A percentile compares a stretch with the other conserved stretches of the same genome.
These are phyloP conservation scores for Rosa multiflora DNA, from an alignment of 306 rosid species.

Conservation along the genomic window DNA sequence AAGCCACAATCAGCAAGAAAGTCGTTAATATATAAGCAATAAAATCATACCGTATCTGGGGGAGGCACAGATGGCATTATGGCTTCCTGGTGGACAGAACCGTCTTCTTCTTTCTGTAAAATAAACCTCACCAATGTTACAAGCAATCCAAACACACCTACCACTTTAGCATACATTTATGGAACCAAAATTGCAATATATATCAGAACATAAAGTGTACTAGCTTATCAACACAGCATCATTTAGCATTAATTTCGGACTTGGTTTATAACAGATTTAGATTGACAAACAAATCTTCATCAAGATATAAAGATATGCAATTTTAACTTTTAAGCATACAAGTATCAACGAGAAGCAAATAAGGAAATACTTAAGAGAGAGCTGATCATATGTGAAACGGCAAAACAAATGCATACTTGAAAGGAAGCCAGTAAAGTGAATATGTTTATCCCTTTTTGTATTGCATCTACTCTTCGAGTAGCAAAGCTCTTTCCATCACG, in stretches of 20 bases:
- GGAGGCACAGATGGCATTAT: constrained; percentile 66
- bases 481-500: constrained; percentile 98
- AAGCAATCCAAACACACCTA: background rate
- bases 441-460: constrained; percentile 78
- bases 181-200: constrained; percentile 11
- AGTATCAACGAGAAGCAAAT: background rate
- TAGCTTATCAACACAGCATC: background rate
- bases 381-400: constrained; percentile 14
- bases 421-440: constrained; percentile 88
- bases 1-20: background rate
- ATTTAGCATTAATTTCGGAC: background rate
- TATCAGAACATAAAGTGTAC: background rate
- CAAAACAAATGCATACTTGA: constrained; percentile 52
- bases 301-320: background rate
- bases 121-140: constrained; percentile 29
- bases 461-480: constrained; percentile 88
- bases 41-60: constrained; percentile 58
- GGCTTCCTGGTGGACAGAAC: constrained; percentile 72
- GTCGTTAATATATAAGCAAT: background rate
- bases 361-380: background rate
- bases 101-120: constrained; percentile 75
- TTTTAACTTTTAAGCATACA: background rate
- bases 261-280: background rate
- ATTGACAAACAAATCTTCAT: background rate
- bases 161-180: background rate